These are phyloP conservation scores for Erythrobasidium hasegawianum DNA, from an alignment of 1,284 basidiomycete genomes.

Conservation along the genomic window DNA sequence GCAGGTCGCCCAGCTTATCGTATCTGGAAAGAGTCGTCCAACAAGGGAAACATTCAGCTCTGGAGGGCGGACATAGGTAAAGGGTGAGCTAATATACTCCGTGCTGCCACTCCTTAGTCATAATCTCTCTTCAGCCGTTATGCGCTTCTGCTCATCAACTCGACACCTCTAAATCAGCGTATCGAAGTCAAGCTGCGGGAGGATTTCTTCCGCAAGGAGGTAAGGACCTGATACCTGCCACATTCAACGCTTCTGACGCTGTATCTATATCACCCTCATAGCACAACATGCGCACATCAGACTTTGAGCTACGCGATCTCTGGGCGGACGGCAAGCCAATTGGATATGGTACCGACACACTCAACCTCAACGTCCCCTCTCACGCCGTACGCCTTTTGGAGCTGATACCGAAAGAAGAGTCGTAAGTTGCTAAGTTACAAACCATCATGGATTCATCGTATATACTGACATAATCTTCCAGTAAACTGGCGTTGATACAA, in stretches of 20 bases:
- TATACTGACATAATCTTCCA: neutral
- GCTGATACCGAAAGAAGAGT: neutral
- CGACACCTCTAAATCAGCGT: constrained; percentile 5
- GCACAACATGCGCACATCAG: neutral
- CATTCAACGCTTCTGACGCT: no score
- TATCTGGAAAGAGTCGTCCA: constrained; percentile 37
- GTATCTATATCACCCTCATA: neutral
- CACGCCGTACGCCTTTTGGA: constrained; percentile 11
- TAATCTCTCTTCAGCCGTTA: constrained; percentile 6
- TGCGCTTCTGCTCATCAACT: constrained; percentile 16
- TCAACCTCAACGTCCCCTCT: constrained; percentile 2
- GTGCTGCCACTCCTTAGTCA: no score
- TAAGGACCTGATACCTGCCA: neutral
- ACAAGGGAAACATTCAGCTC: constrained; percentile 20
- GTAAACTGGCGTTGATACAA: no score
- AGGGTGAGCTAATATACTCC: constrained; percentile 12
- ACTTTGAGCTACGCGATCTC: constrained; percentile 14
- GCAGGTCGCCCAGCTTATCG: constrained; percentile 42
- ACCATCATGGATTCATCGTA: no score
- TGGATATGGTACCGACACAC: neutral
- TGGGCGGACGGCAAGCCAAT: constrained; percentile 4
- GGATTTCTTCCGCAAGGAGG: constrained; percentile 8
- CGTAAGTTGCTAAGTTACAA: no score
- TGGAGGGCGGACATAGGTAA: constrained; percentile 35
- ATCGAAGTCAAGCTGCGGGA: constrained; percentile 1